phyloP scores from a whole-genome alignment of 2,329 filamentous ascomycete genomes.

The Alternaria postmessia region DNA sequence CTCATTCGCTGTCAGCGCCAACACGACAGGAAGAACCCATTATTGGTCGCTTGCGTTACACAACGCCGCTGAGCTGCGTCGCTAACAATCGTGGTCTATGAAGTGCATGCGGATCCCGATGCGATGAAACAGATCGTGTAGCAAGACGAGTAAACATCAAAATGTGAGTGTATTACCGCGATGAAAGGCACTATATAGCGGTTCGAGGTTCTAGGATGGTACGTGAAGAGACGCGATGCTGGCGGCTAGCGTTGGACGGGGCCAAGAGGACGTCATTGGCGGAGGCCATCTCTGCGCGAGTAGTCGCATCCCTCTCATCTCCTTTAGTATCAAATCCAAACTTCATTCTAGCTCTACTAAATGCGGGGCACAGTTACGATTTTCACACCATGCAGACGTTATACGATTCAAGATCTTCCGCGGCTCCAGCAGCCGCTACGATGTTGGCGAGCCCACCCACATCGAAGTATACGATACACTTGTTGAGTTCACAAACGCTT shows the following conservation, averaged over 20 bases:
- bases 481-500: no score
- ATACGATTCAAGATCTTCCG: neutral
- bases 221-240: neutral
- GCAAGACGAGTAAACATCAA: neutral
- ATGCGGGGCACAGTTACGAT: rapidly evolving
- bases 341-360: neutral
- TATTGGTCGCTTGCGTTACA: neutral
- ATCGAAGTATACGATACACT: neutral
- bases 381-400: neutral
- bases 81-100: neutral
- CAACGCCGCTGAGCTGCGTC: neutral
- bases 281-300: neutral
- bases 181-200: neutral
- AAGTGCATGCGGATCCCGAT: neutral
- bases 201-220: neutral
- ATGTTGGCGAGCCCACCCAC: neutral
- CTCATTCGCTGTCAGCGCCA: neutral
- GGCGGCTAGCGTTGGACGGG: neutral
- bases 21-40: neutral
- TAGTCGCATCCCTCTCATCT: neutral
- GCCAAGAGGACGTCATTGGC: neutral
- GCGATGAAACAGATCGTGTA: neutral
- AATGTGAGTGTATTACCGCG: neutral
- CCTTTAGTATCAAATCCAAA: neutral
- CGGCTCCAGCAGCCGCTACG: neutral